A percentile compares a stretch with the other conserved stretches of the same genome.
Conservation (phyloP, 2,329 filamentous ascomycete species). For the Phaeosphaeria sp. region DNA sequence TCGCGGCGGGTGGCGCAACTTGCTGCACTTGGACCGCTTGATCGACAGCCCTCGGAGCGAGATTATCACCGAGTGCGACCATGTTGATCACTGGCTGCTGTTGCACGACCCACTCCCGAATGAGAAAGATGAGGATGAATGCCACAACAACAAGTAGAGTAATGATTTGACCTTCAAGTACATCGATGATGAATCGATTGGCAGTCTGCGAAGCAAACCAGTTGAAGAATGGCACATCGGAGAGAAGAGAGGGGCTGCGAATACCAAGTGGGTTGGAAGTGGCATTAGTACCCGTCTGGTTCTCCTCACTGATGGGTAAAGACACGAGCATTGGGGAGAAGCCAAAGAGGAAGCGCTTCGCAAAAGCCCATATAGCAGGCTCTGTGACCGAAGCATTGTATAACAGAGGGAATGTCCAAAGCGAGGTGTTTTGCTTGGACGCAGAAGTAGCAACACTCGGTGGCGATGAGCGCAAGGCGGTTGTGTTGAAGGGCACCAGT, state of each 20-base stretch:
- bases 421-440: slow-evolving; percentile 21
- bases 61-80: slow-evolving; percentile 52
- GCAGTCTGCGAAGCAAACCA: slow-evolving; percentile 64
- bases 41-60: slow-evolving; percentile 29
- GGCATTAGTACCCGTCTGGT: slow-evolving; percentile 33
- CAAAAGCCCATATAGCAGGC: slow-evolving; percentile 54
- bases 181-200: slow-evolving; percentile 80
- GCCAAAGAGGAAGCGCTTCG: slow-evolving; percentile 52
- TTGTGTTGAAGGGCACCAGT: slow-evolving; percentile 17
- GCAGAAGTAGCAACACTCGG: slow-evolving; percentile 25
- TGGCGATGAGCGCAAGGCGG: slow-evolving; percentile 20
- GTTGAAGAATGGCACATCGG: slow-evolving; percentile 63
- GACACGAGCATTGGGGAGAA: slow-evolving; percentile 31
- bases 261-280: slow-evolving; percentile 30
- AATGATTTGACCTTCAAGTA: slow-evolving; percentile 92
- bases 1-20: slow-evolving; percentile 4
- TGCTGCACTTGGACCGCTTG: slow-evolving; percentile 31
- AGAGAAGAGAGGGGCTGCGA: slow-evolving; percentile 54
- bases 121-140: slow-evolving; percentile 96
- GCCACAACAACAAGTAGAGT: slow-evolving; percentile 89
- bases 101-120: slow-evolving; percentile 97
- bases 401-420: slow-evolving; percentile 43
- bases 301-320: slow-evolving; percentile 31
- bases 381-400: slow-evolving; percentile 48
- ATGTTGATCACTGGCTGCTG: slow-evolving; percentile 94